Evolutionary conservation across 805 yeast genomes (phyloP).

Genomic region (Starmera caribaea): DNA sequence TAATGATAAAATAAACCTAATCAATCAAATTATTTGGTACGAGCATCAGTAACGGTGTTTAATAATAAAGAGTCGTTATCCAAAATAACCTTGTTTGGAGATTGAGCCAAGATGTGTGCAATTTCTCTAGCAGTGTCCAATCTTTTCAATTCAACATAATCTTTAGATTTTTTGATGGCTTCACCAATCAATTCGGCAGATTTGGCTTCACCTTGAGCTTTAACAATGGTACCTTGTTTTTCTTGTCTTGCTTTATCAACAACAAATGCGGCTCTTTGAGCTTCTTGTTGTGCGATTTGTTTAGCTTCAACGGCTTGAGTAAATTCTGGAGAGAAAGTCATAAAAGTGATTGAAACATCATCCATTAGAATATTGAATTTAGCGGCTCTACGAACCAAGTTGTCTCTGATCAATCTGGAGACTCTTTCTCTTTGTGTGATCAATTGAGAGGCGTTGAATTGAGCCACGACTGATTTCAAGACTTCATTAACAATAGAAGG

Average conservation of each 20-base stretch:
- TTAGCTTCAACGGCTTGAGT: slow-evolving; percentile 97
- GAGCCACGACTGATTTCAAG: slow-evolving; percentile 93
- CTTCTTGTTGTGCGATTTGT: slow-evolving; percentile 99
- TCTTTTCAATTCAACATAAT: slow-evolving; percentile 93
- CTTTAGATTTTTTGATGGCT: slow-evolving; percentile 92
- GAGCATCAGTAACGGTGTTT: slow-evolving; percentile 76
- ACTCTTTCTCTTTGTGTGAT: slow-evolving; percentile 99
- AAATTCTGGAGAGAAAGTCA: slow-evolving; percentile 97
- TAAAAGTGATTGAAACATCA: slow-evolving; percentile 91
- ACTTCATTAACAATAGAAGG: slow-evolving; percentile 99
- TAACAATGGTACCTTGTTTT: slow-evolving; percentile 93
- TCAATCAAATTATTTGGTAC: slow-evolving; percentile 27
- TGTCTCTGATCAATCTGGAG: slow-evolving; percentile 83
- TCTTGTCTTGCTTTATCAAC: slow-evolving; percentile 97
- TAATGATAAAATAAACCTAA: too few species aligned
- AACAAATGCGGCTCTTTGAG: slow-evolving; percentile 94
- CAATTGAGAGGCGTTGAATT: slow-evolving; percentile 95
- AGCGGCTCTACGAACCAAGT: slow-evolving; percentile 81
- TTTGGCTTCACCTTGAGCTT: slow-evolving; percentile 97
- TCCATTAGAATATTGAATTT: slow-evolving; percentile 82
- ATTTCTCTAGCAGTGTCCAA: slow-evolving; percentile 96
- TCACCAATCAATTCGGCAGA: slow-evolving; percentile 98
- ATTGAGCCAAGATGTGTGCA: slow-evolving; percentile 71
- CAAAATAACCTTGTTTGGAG: slow-evolving; percentile 86
- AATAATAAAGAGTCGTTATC: slow-evolving; percentile 88